Evolutionary conservation across 352 stramenopile species (phyloP), one percentile per base, ranked within the genome.

Genomic region (Globisporangium splendens): DNA sequence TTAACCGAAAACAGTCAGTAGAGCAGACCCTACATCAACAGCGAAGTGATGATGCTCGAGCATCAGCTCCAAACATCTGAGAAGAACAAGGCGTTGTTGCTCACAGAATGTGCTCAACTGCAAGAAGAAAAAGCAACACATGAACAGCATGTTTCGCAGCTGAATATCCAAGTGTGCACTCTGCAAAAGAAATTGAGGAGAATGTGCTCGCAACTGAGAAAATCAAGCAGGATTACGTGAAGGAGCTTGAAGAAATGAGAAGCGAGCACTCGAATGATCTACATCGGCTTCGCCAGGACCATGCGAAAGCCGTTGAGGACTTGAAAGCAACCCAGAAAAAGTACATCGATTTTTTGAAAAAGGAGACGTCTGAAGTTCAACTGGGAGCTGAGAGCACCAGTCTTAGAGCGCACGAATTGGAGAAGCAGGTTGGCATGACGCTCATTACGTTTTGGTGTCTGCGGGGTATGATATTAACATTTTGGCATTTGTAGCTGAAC

Each of bases 11-110:
- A n/a, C n/a, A n/a, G n/a, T n/a, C n/a, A n/a, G n/a, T n/a, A n/a
- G n/a, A n/a, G n/a, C n/a, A n/a, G n/a, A n/a, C n/a, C n/a, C n/a
- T n/a, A n/a, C n/a, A n/a, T n/a, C n/a, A 75, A 72, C 11, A 71
- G 57, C 15, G 77, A 90, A 20, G 53, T 90, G n/a, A 73, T 74
- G 31, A 63, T 75, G 35, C 74, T 89, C 15, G 88, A 88, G 35
- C 61, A 78, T 22, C 70, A 89, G 50, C 57, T 87, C 0, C 65
- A 77, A 33, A 68, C 46, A 2, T 58, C 77, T 3, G 73, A 88
- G 22, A 88, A 78, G 55, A 72, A 55, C 42, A 74, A 78, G 22
- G 59, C 50, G 8, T 54, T 75, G 35, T 53, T 87, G 3, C 43
- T 76, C 11, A 54, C 67, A 3, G 79, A 90, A 21, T 66, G 75